Evolutionary conservation across 140 eudicot species (phyloP).

Genomic region (Erigeron philadelphicus): DNA sequence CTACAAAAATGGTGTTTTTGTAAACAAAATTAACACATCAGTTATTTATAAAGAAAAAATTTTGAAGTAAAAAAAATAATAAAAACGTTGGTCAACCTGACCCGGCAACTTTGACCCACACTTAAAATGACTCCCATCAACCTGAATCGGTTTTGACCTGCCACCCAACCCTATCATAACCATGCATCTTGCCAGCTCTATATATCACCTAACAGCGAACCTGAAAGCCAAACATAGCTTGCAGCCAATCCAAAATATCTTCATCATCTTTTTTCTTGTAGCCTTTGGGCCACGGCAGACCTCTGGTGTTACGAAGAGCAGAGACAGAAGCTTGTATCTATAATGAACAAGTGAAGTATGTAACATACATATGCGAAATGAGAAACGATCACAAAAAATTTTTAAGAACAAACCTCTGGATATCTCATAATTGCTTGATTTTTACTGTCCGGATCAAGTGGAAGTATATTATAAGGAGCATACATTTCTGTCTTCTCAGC

Average conservation of each 20-base stretch:
- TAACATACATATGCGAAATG: constrained; percentile 8
- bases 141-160: neutral
- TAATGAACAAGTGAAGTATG: constrained; percentile 17
- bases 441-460: constrained; percentile 80
- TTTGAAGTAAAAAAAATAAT: neutral
- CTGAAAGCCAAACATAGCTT: constrained; percentile 93
- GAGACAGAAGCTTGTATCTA: constrained; percentile 85
- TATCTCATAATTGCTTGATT: constrained; percentile 85
- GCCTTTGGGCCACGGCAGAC: constrained; percentile 84
- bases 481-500: constrained; percentile 63
- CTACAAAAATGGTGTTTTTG: neutral
- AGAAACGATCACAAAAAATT: neutral
- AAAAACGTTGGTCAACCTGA: constrained; percentile 3
- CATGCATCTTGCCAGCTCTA: constrained; percentile 14
- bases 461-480: constrained; percentile 89
- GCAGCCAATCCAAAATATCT: constrained; percentile 90
- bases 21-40: neutral
- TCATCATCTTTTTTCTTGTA: constrained; percentile 63
- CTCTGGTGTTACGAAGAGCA: constrained; percentile 82
- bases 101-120: neutral
- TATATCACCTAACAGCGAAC: constrained; percentile 30
- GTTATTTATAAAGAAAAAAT: neutral
- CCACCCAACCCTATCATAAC: neutral
- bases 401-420: constrained; percentile 57
- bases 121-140: constrained; percentile 8